These are phyloP conservation scores for Hanseniaspora taiwanica DNA, from an alignment of 805 yeast species.

Conservation along the genomic window DNA sequence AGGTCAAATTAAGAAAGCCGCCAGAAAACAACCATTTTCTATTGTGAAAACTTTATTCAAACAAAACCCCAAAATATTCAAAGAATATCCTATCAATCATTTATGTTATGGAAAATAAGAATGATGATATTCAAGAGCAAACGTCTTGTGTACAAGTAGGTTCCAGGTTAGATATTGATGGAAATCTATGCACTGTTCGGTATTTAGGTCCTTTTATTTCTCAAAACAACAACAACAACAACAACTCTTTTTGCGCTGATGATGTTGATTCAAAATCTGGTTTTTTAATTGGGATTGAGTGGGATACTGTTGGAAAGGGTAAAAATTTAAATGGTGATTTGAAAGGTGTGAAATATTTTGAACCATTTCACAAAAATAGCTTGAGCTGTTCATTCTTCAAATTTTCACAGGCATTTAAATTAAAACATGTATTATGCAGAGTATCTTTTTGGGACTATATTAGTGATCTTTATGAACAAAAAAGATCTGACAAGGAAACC, in stretches of 20 bases:
- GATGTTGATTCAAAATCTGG: too few relatives aligned
- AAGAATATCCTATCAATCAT: too few relatives aligned
- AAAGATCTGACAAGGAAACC: not conserved
- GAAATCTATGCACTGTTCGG: not conserved
- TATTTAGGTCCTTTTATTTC: not conserved
- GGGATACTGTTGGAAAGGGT: slow-evolving; percentile 66
- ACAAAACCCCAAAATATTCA: too few relatives aligned
- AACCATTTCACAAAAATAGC: slow-evolving; percentile 6
- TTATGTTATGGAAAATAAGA: too few relatives aligned
- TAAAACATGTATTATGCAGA: slow-evolving; percentile 16
- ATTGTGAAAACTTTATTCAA: too few relatives aligned
- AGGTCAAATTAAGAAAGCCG: too few relatives aligned
- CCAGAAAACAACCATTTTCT: too few relatives aligned
- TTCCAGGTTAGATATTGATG: not conserved
- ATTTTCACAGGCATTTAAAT: slow-evolving; percentile 14
- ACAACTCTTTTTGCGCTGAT: too few relatives aligned
- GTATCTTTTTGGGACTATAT: not conserved
- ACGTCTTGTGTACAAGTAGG: not conserved
- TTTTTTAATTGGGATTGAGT: slow-evolving; percentile 64
- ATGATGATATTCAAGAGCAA: too few relatives aligned
- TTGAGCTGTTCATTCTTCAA: slow-evolving; percentile 14
- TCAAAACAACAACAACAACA: not conserved
- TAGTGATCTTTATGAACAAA: not conserved
- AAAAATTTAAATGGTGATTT: slow-evolving; percentile 54
- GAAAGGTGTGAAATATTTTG: slow-evolving; percentile 44